Conservation (phyloP, 805 yeast species). For the Myxozyma mucilagina region DNA sequence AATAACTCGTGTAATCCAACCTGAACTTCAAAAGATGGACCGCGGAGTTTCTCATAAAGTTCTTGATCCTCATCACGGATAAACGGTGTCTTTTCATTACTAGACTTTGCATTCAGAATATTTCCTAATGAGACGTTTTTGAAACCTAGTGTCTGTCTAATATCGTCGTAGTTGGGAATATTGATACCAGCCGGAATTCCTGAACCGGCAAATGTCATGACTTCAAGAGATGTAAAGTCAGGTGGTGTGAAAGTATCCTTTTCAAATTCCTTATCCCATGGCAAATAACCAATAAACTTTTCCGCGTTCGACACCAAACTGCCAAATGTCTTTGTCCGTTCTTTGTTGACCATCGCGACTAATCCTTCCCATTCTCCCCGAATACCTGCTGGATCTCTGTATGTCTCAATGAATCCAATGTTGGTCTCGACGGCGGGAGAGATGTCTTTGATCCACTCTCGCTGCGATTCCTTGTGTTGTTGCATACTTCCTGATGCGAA, state of each 20-base stretch:
- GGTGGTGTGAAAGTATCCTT: constrained; percentile 89
- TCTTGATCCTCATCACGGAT: constrained; percentile 54
- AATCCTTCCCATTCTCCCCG: constrained; percentile 94
- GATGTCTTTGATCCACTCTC: constrained; percentile 82
- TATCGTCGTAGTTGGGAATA: constrained; percentile 90
- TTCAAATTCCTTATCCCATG: constrained; percentile 77
- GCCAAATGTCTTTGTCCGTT: constrained; percentile 78
- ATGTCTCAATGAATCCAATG: constrained; percentile 89
- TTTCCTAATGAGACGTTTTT: constrained; percentile 89
- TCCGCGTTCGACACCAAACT: constrained; percentile 67
- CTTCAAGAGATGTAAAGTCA: constrained; percentile 88
- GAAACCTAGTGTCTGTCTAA: constrained; percentile 78
- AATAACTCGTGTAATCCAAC: constrained; percentile 90
- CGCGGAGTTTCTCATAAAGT: constrained; percentile 56
- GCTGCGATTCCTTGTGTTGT: constrained; percentile 82
- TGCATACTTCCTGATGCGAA: constrained; percentile 80
- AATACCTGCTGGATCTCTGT: constrained; percentile 88
- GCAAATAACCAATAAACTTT: constrained; percentile 62
- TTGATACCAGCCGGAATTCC: constrained; percentile 94
- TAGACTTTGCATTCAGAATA: constrained; percentile 72
- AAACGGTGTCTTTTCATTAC: constrained; percentile 68
- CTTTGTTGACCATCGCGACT: constrained; percentile 86
- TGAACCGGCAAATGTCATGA: constrained; percentile 82
- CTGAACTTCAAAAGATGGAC: constrained; percentile 86
- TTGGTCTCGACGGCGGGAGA: constrained; percentile 79